A percentile compares a stretch with the other conserved stretches of the same genome.
Evolutionary conservation across 2,329 filamentous ascomycete genomes (phyloP).

Genomic region (Ophiostoma piceae): DNA sequence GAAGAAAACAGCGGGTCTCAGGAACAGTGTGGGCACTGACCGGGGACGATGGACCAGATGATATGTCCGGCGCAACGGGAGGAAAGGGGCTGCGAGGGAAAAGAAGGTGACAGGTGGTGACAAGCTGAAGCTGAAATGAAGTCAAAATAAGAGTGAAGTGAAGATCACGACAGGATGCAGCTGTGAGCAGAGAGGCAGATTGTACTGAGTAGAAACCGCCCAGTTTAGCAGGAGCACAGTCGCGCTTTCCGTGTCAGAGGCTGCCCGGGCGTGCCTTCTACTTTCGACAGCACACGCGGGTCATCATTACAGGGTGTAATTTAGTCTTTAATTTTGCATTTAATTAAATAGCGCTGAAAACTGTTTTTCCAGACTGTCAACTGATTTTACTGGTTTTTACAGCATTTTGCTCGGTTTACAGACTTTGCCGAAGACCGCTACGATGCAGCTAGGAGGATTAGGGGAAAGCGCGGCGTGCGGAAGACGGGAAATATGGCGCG

Average conservation of each 20-base stretch:
- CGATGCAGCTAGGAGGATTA: conserved; percentile 9
- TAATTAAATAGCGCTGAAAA: neutral
- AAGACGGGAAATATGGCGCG: conserved; percentile 11
- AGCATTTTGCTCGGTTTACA: neutral
- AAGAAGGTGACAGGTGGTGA: neutral
- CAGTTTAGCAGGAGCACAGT: neutral
- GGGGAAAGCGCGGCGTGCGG: conserved; percentile 18
- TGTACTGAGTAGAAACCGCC: neutral
- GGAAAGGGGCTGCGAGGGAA: conserved; percentile 1
- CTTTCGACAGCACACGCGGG: neutral
- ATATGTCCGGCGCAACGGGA: conserved; percentile 1
- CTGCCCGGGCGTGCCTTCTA: neutral
- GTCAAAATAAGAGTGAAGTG: neutral
- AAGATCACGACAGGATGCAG: neutral
- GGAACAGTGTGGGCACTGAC: conserved; percentile 9
- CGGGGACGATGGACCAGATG: neutral
- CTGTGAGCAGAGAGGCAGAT: neutral
- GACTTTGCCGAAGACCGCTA: conserved; percentile 18
- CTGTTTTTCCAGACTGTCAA: neutral
- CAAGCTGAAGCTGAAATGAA: neutral
- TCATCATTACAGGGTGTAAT: neutral
- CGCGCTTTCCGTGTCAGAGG: conserved; percentile 1
- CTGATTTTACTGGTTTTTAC: neutral
- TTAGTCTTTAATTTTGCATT: neutral
- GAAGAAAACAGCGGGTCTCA: conserved; percentile 7